Conservation (phyloP, 164 flowering plant genomes). For the Vitis riparia region DNA sequence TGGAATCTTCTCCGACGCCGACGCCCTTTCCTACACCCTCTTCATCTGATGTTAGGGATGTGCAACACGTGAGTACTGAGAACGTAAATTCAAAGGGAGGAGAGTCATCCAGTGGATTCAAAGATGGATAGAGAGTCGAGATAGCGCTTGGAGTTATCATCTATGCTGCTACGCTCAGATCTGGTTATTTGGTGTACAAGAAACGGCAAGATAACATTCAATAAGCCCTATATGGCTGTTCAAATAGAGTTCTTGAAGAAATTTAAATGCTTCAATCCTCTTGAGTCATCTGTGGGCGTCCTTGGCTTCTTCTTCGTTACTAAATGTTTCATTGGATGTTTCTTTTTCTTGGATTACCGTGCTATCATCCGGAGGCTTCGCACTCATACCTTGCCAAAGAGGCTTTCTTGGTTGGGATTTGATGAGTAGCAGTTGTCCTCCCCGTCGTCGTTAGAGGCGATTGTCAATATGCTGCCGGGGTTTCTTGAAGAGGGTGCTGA, state of each 20-base stretch:
- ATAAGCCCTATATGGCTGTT: too few relatives aligned
- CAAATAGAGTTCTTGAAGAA: conserved; percentile 46
- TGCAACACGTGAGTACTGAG: too few relatives aligned
- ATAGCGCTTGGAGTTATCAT: too few relatives aligned
- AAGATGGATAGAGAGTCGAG: too few relatives aligned
- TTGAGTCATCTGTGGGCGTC: conserved; percentile 40
- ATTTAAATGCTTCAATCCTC: conserved; percentile 46
- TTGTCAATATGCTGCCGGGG: conserved; percentile 16
- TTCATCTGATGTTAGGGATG: too few relatives aligned
- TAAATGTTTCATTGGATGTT: conserved; percentile 32
- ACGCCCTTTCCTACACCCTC: too few relatives aligned
- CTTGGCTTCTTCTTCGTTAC: conserved; percentile 40
- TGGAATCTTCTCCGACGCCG: too few relatives aligned
- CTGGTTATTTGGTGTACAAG: too few relatives aligned
- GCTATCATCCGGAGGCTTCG: conserved; percentile 10
- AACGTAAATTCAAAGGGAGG: too few relatives aligned
- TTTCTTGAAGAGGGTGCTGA: conserved; percentile 37
- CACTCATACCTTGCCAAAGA: conserved; percentile 1
- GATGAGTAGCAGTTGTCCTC: conserved; percentile 6
- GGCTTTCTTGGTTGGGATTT: conserved; percentile 21
- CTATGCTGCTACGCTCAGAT: too few relatives aligned
- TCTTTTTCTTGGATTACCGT: conserved; percentile 47
- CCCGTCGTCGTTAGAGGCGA: background rate
- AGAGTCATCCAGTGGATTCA: too few relatives aligned
- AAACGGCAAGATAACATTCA: too few relatives aligned